Evolutionary conservation across 805 yeast species (phyloP).

Genomic region (Grigorovia yakushimaensis): DNA sequence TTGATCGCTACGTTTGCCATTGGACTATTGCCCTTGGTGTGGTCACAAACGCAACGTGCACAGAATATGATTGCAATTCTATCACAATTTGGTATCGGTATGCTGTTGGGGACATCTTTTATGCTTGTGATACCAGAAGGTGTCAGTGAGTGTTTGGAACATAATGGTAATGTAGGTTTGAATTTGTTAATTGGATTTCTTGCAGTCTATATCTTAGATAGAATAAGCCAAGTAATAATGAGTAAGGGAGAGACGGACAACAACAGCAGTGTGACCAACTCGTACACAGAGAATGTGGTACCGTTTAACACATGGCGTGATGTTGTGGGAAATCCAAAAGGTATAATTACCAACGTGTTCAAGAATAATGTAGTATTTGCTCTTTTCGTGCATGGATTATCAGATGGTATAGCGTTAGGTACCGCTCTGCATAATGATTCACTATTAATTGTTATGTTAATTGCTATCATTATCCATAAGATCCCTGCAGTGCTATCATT

Average conservation of each 20-base stretch:
- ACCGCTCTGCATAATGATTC: slow-evolving; percentile 36
- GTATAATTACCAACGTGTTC: slow-evolving; percentile 25
- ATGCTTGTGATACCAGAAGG: slow-evolving; percentile 54
- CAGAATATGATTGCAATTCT: slow-evolving; percentile 21
- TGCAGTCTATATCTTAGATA: slow-evolving; percentile 38
- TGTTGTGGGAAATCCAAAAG: slow-evolving; percentile 15
- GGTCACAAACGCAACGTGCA: neutral
- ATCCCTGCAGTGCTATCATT: slow-evolving; percentile 57
- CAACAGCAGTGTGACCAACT: neutral
- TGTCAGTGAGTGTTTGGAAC: slow-evolving; percentile 31
- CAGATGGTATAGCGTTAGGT: slow-evolving; percentile 59
- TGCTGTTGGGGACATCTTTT: slow-evolving; percentile 45
- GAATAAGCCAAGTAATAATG: slow-evolving; percentile 18
- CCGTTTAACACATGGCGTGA: slow-evolving; percentile 13
- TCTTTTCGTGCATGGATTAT: slow-evolving; percentile 46
- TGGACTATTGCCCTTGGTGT: slow-evolving; percentile 19
- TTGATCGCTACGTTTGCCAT: slow-evolving; percentile 22
- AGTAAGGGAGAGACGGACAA: neutral
- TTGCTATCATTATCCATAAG: slow-evolving; percentile 55
- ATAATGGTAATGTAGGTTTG: slow-evolving; percentile 35
- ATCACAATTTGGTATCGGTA: slow-evolving; percentile 46
- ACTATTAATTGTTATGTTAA: slow-evolving; percentile 34
- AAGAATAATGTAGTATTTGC: slow-evolving; percentile 46
- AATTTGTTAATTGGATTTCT: slow-evolving; percentile 42
- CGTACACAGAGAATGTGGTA: neutral